A percentile compares a stretch with the other conserved stretches of the same genome.
phyloP scores from a whole-genome alignment of 768 basidiomycete genomes.

The Podaxis sp. region DNA sequence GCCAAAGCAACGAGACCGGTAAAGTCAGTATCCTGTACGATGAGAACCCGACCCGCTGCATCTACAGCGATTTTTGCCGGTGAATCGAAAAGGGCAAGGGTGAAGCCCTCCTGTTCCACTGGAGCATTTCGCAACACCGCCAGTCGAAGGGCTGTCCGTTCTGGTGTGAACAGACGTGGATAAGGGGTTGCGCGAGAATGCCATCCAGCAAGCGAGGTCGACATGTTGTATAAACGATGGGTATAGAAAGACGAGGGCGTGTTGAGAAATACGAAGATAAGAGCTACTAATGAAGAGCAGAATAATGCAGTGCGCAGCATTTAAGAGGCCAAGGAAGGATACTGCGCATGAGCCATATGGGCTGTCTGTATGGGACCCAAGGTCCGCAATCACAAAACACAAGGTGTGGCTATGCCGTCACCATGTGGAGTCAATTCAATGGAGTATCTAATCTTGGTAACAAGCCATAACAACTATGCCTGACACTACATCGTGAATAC shows the following conservation, averaged over 20 bases:
- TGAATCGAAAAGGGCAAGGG: slow-evolving; percentile 28
- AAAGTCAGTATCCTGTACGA: slow-evolving; percentile 23
- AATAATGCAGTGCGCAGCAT: not conserved
- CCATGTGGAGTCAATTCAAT: not conserved
- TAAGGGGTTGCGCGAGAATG: slow-evolving; percentile 24
- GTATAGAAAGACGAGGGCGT: not conserved
- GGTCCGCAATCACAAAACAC: not conserved
- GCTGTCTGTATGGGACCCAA: not conserved
- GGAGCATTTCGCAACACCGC: slow-evolving; percentile 28
- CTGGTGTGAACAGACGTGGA: slow-evolving; percentile 21
- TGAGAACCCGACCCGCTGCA: slow-evolving; percentile 24
- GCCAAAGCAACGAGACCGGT: slow-evolving; percentile 23
- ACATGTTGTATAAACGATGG: slow-evolving; percentile 6
- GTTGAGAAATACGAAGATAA: not conserved
- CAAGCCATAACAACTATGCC: too few species aligned
- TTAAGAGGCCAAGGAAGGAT: not conserved
- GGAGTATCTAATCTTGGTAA: too few species aligned
- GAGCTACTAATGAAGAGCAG: not conserved
- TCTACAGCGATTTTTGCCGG: slow-evolving; percentile 23
- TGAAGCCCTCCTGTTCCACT: slow-evolving; percentile 31
- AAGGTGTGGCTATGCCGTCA: not conserved
- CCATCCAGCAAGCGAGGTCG: slow-evolving; percentile 24
- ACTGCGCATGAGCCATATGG: not conserved
- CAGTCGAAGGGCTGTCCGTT: slow-evolving; percentile 22
- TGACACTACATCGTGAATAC: too few species aligned